Conservation (phyloP, 805 yeast genomes). For the Ogataea ganodermae region DNA sequence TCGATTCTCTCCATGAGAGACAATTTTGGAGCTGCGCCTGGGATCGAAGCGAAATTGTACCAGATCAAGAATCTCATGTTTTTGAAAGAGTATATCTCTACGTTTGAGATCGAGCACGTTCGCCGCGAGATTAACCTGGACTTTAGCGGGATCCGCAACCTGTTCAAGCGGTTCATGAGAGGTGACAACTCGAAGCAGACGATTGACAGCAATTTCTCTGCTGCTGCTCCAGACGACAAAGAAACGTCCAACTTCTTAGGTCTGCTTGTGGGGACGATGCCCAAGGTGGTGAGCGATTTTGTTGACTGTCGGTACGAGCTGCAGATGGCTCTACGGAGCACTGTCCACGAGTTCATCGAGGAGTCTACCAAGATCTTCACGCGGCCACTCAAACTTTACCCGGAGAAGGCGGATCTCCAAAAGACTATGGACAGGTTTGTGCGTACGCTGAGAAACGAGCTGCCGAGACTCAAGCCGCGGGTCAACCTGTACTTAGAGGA, state of each 20-base stretch:
- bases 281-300: slow-evolving; percentile 78
- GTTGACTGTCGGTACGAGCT: slow-evolving; percentile 75
- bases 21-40: slow-evolving; percentile 51
- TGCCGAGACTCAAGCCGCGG: slow-evolving; percentile 58
- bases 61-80: slow-evolving; percentile 71
- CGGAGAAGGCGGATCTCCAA: slow-evolving; percentile 13
- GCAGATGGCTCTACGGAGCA: slow-evolving; percentile 67
- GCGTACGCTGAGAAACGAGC: slow-evolving; percentile 48
- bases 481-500: slow-evolving; percentile 61
- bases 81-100: slow-evolving; percentile 65
- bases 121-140: slow-evolving; percentile 75
- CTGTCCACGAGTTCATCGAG: slow-evolving; percentile 69
- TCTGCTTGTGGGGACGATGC: slow-evolving; percentile 58
- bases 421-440: slow-evolving; percentile 41
- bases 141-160: slow-evolving; percentile 68
- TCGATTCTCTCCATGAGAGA: slow-evolving; percentile 63
- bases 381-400: slow-evolving; percentile 41
- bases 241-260: slow-evolving; percentile 23
- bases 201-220: slow-evolving; percentile 23
- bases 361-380: slow-evolving; percentile 52
- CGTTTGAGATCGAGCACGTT: slow-evolving; percentile 78
- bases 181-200: slow-evolving; percentile 24
- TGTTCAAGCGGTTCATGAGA: slow-evolving; percentile 40
- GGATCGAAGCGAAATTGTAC: slow-evolving; percentile 64
- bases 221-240: slow-evolving; percentile 14